These are phyloP conservation scores for Botryobasidium botryosum DNA, from an alignment of 768 basidiomycete species.

Conservation along the genomic window DNA sequence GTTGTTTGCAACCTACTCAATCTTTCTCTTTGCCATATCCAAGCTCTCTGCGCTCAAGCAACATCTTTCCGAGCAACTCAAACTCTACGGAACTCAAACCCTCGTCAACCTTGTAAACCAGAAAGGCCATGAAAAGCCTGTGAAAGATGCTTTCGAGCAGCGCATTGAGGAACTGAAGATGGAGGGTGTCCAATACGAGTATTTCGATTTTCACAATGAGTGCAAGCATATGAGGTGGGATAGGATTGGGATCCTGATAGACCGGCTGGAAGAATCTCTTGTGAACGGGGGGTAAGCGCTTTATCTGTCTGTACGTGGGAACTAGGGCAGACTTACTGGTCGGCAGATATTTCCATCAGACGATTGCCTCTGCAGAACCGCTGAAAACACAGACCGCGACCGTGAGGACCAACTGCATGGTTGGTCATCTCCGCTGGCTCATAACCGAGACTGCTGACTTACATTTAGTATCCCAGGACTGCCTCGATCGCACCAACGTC, in stretches of 20 bases:
- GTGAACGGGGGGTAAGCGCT: constrained; percentile 43
- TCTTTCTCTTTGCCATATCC: constrained; percentile 1
- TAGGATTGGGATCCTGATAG: constrained; percentile 67
- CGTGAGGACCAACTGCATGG: constrained; percentile 96
- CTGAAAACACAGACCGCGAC: constrained; percentile 52
- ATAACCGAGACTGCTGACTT: neutral
- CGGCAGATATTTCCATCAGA: constrained; percentile 61
- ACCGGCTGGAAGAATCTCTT: constrained; percentile 54
- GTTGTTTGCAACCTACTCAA: neutral
- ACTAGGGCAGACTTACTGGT: constrained; percentile 1
- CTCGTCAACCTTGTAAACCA: constrained; percentile 89
- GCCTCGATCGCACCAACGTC: constrained; percentile 88
- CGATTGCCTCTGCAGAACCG: constrained; percentile 29
- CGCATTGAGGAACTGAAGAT: constrained; percentile 49
- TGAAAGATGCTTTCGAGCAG: constrained; percentile 91
- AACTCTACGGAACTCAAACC: constrained; percentile 57
- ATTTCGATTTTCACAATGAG: constrained; percentile 96
- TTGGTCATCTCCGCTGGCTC: constrained; percentile 22
- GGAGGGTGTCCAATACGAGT: constrained; percentile 64
- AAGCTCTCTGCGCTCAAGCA: constrained; percentile 52
- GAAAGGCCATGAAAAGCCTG: constrained; percentile 77
- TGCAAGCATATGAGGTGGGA: constrained; percentile 94
- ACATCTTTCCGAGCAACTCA: constrained; percentile 60
- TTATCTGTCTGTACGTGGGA: constrained; percentile 6
- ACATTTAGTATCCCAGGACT: constrained; percentile 20